Base-by-base conservation (phyloP, 2,329 filamentous ascomycete genomes). In the Colletotrichum musae region DNA sequence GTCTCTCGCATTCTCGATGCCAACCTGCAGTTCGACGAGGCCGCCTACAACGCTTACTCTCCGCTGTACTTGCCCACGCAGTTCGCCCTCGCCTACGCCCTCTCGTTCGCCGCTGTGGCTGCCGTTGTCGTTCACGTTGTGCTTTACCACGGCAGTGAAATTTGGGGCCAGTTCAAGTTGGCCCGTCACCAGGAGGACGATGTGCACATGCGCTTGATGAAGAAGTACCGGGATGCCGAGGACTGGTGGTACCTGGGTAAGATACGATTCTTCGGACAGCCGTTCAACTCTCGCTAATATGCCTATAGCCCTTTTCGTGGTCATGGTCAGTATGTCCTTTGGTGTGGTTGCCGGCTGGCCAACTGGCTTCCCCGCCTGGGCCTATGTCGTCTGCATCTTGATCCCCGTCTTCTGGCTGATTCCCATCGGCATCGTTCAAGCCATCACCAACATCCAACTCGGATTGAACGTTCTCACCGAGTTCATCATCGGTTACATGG, bases 381-480 rank as follows among this genome's bases (percentile, higher is more conserved):
- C 85, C 0, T 88, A 84, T 62, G 74, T 89, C 58, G 79, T 90
- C 63, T 89, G 88, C 76, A 83, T 90, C 47, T 72, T 88, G 39
- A 83, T 91, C 28, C 87, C 88, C 3, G 77, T 89, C 43, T 74
- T 90, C 41, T 90, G 88, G 86, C 83, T 88, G 59, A 84, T 91
- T 26, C 88, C 88, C 10, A 87, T 89, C 62, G 89, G 89, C 58
- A 86, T 91, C 71, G 83, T 91, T 54, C 87, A 90, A 75, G 88
- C 86, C 64, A 86, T 89, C 64, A 88, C 88, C 50, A 89, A 90
- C 76, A 86, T 87, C 59, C 87, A 90, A 75, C 82, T 93, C 4
- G 90, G 90, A 5, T 83, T 93, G 24, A 93, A 93, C 73, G 90
- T 94, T 18, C 80, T 93, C 68, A 92, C 91, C n/a, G 91, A 93